These are phyloP conservation scores for Harringtonia aguacate DNA, from an alignment of 2,329 filamentous ascomycete genomes.

Conservation along the genomic window DNA sequence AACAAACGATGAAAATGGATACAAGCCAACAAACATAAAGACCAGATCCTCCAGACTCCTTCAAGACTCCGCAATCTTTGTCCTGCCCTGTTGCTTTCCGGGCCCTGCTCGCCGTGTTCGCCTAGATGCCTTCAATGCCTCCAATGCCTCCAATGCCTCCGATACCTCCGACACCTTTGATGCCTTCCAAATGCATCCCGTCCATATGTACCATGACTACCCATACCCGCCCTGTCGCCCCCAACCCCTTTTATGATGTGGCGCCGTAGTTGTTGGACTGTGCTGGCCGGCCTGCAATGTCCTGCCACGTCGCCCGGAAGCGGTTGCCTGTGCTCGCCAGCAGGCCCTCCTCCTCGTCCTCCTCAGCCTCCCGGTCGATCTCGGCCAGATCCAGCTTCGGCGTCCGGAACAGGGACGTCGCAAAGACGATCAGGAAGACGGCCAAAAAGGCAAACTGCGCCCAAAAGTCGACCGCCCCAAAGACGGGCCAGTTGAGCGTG, in stretches of 20 bases:
- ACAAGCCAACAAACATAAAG: too few species aligned
- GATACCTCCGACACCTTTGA: too few species aligned
- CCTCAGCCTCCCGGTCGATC: constrained; percentile 80
- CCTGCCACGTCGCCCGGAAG: constrained; percentile 81
- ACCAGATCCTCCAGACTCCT: too few species aligned
- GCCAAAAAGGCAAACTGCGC: constrained; percentile 85
- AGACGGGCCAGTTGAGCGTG: constrained; percentile 89
- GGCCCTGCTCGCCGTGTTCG: too few species aligned
- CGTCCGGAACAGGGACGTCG: constrained; percentile 69
- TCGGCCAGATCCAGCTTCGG: constrained; percentile 67
- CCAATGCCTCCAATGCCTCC: too few species aligned
- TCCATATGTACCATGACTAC: too few species aligned
- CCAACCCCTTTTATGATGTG: background rate
- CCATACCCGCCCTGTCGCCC: too few species aligned
- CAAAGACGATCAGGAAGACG: constrained; percentile 72
- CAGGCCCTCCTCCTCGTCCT: constrained; percentile 87
- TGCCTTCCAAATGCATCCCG: too few species aligned
- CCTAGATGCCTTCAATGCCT: too few species aligned
- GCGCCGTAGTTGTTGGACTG: constrained; percentile 4
- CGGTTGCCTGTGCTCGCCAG: constrained; percentile 72
- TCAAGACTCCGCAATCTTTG: too few species aligned
- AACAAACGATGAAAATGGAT: too few species aligned
- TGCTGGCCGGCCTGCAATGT: constrained; percentile 54
- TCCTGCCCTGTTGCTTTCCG: too few species aligned
- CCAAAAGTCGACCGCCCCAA: constrained; percentile 91